These are phyloP conservation scores for Populus nigra DNA, from an alignment of 345 rosid genomes.

Conservation along the genomic window DNA sequence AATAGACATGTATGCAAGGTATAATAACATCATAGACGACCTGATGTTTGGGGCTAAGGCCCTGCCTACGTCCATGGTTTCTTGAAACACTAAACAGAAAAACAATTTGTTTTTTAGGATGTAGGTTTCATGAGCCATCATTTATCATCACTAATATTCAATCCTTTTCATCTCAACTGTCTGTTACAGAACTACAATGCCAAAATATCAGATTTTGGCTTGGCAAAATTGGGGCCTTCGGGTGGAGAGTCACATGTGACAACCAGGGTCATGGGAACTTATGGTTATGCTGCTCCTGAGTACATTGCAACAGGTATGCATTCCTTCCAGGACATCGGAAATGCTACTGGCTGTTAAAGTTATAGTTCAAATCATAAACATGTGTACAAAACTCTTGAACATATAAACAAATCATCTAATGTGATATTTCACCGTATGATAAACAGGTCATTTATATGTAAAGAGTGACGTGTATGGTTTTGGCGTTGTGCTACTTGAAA, in stretches of 20 bases:
- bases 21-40: neutral
- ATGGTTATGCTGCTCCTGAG: conserved; percentile 65
- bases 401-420: neutral
- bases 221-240: conserved; percentile 67
- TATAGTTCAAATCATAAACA: neutral
- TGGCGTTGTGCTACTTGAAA: conserved; percentile 62
- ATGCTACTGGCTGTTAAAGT: neutral
- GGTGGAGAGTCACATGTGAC: conserved; percentile 49
- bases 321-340: neutral
- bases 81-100: neutral
- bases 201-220: conserved; percentile 62
- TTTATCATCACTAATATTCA: neutral
- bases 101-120: neutral
- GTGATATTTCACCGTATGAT: neutral
- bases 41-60: neutral
- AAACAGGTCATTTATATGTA: conserved; percentile 57
- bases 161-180: neutral
- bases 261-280: conserved; percentile 42
- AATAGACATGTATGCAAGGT: neutral
- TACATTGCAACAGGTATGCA: conserved; percentile 58
- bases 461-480: conserved; percentile 73
- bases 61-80: neutral
- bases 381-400: neutral
- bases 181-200: conserved; percentile 48
- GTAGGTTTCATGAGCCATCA: neutral